Base-by-base conservation (phyloP, 176 grass and related monocot genomes). In the Chloris gayana region DNA sequence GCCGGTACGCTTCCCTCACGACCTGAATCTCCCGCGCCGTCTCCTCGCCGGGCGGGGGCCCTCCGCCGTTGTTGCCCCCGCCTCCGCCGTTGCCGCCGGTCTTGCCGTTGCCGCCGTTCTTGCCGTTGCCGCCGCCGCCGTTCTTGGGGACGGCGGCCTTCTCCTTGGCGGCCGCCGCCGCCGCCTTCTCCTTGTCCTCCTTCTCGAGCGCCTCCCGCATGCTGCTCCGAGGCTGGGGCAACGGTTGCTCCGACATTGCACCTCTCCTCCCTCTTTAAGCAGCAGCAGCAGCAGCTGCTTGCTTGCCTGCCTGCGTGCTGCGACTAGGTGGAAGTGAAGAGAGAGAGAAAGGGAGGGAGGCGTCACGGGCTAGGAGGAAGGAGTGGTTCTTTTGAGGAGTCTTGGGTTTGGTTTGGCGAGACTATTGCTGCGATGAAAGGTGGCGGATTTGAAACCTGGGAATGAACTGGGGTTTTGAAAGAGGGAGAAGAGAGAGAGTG, bases 201-300 rank as follows among this genome's bases (percentile, higher is more conserved):
- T 92, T 92, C 93, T 96, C 87, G 39, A 92, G 79, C 65, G 93
- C 90, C 72, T 96, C 90, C 67, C 90, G 68, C 72, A 96, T 90
- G 93, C 87, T 96, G 88, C 92, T 94, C 87, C 65, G 83, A 27
- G 74, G 85, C 82, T 83, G 87, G 12, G 87, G 87, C 61, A 89
- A 82, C 24, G 82, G 82, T 51, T 89, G 87, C 82, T 91, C 89
- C 89, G 89, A 79, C 89, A 91, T 91, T 84, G 81, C 77, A 42
- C 64, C 62, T 38, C 54, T n/a, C 34, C 53, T 14, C 30, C 67
- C 77, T 13, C 81, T 88, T 80, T 75, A 81, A 78, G 80, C 70
- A 57, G 53, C 53, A 53, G 50, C 46, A 18, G 46, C 46, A 49
- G 46, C 14, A n/a, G n/a, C 5, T 24, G 53, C 22, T 57, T 24